These are phyloP conservation scores for Onygenales sp. DNA, from an alignment of 2,329 filamentous ascomycete genomes.

Conservation along the genomic window DNA sequence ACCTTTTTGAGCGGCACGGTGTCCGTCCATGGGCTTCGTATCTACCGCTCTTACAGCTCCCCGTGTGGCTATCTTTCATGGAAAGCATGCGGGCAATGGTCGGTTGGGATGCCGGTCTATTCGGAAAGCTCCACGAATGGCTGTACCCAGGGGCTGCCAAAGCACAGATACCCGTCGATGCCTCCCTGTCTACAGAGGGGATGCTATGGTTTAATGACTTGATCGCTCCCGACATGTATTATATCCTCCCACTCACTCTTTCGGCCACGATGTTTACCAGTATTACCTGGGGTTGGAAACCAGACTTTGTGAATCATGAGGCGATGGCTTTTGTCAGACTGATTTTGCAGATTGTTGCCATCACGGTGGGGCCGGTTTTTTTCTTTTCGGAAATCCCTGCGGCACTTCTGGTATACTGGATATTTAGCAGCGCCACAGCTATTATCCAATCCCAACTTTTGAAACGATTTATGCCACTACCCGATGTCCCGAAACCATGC, in stretches of 20 bases:
- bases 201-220: constrained; percentile 53
- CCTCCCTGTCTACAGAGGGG: constrained; percentile 46
- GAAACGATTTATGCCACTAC: constrained; percentile 30
- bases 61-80: constrained; percentile 38
- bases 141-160: constrained; percentile 4
- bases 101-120: constrained; percentile 27
- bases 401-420: constrained; percentile 43
- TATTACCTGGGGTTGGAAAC: constrained; percentile 20
- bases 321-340: neutral
- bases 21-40: constrained; percentile 21
- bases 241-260: constrained; percentile 40
- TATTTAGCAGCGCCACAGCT: constrained; percentile 34
- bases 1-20: constrained; percentile 25
- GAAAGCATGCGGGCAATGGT: constrained; percentile 40
- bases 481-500: constrained; percentile 21
- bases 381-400: constrained; percentile 29
- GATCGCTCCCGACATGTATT: constrained; percentile 42
- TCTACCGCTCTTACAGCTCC: constrained; percentile 31
- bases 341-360: constrained; percentile 26
- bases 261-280: constrained; percentile 42
- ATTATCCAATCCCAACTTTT: constrained; percentile 31
- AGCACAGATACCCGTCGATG: constrained; percentile 30
- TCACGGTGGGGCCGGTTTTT: constrained; percentile 30
- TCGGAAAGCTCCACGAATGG: neutral
- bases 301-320: constrained; percentile 14